Evolutionary conservation across 2,329 filamentous ascomycete species (phyloP), one percentile per base, ranked within the genome.

Genomic region (Hawksworthiomyces lignivorus): DNA sequence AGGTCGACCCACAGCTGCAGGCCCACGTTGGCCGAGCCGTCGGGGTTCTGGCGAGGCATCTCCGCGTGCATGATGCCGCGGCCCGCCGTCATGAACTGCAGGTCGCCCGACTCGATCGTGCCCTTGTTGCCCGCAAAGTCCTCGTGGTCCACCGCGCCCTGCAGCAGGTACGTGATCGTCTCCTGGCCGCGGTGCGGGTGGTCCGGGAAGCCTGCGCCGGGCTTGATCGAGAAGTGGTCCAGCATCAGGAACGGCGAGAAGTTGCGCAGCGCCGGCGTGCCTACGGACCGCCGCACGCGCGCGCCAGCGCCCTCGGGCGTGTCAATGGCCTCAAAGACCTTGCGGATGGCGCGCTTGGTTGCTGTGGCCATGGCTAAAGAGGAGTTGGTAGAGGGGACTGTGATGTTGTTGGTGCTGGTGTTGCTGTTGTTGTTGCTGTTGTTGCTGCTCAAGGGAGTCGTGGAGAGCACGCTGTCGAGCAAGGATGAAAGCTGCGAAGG

Each of bases 51-150:
- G 41, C 77, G 75, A 9, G 90, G 90, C 88, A 97, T 96, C 65
- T 97, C 90, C 28, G 89, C 87, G 62, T 97, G 92, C 62, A 96
- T 84, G 54, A 97, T 94, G 31, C 90, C 90, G 17, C 75, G 71
- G 4, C 90, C 90, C 1, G 90, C 90, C 0, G 90, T 96, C 92
- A 97, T 97, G 72, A 97, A 97, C 60, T 97, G 90, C 36, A 97
- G 67, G 59, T 96, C 90, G n/a, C 90, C 90, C 0, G 84, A 65
- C 47, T 82, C 73, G 52, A 97, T 87, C 4, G 84, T 92, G 44
- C 90, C 92, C 37, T 74, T 74, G 66, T 92, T 82, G 11, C 88
- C 88, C 3, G 86, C 82, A 53, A 95, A 95, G 62, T 95, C 88
- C 65, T 95, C 88, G 57, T 95, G 88, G 64, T 95, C 87, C 45